These are phyloP conservation scores for Moesziomyces sp. DNA, from an alignment of 1,284 basidiomycete genomes.

Conservation along the genomic window DNA sequence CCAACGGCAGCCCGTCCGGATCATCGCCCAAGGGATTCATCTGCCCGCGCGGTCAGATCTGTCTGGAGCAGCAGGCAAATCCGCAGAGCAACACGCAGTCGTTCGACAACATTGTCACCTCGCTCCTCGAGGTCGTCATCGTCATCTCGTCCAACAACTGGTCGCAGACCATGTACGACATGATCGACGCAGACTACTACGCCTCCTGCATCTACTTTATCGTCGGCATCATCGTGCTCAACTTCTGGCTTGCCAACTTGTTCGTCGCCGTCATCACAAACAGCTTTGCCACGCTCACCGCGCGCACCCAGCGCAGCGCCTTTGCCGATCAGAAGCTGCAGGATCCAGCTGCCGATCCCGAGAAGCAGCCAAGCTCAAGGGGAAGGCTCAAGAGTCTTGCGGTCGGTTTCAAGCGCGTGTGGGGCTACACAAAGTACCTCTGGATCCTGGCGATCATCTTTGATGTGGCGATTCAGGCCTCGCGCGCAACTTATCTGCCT, in stretches of 20 bases:
- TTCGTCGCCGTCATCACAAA: constrained; percentile 97
- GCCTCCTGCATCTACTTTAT: constrained; percentile 89
- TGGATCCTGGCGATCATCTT: constrained; percentile 74
- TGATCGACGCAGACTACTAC: constrained; percentile 92
- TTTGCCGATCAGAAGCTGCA: constrained; percentile 75
- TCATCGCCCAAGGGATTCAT: constrained; percentile 62
- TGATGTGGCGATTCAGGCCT: constrained; percentile 80
- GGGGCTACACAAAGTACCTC: constrained; percentile 62
- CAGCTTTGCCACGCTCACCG: constrained; percentile 88
- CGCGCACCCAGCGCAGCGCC: constrained; percentile 89
- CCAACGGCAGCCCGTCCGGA: constrained; percentile 31
- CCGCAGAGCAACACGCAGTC: constrained; percentile 78
- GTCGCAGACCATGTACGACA: constrained; percentile 82
- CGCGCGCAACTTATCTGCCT: constrained; percentile 72
- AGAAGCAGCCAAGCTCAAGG: constrained; percentile 14
- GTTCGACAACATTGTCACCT: constrained; percentile 89
- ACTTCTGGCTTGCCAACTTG: constrained; percentile 79
- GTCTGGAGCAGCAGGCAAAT: constrained; percentile 71
- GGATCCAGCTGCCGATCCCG: constrained; percentile 11
- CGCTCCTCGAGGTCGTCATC: constrained; percentile 85
- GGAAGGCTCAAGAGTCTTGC: constrained; percentile 48
- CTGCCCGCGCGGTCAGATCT: constrained; percentile 66
- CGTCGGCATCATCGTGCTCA: constrained; percentile 71
- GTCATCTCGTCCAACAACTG: constrained; percentile 76
- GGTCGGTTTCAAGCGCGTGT: constrained; percentile 59